phyloP scores from a whole-genome alignment of 2,329 filamentous ascomycete species.

The Byssothecium circinans region DNA sequence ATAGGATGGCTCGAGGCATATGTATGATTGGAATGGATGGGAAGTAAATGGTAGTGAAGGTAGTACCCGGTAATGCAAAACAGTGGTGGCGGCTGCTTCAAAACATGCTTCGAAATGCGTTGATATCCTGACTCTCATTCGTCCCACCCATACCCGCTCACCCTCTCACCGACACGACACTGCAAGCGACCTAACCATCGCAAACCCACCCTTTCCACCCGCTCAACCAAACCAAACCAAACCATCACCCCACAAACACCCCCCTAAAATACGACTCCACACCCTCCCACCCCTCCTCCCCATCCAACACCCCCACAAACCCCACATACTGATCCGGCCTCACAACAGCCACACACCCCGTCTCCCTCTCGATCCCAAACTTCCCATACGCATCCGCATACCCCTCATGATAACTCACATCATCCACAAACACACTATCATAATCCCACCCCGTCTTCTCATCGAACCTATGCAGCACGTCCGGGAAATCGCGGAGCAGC shows the following conservation, averaged over 20 bases:
- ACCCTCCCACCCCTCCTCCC: conserved; percentile 28
- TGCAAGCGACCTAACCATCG: too few relatives aligned
- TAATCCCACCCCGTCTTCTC: conserved; percentile 44
- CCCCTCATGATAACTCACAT: conserved; percentile 48
- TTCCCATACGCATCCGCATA: conserved; percentile 54
- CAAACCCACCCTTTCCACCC: background rate
- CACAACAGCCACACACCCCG: conserved; percentile 61
- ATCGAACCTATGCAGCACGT: conserved; percentile 49
- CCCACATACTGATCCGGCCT: conserved; percentile 70
- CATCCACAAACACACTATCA: conserved; percentile 52
- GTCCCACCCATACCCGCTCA: too few relatives aligned
- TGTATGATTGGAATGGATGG: too few relatives aligned
- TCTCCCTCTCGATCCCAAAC: conserved; percentile 59
- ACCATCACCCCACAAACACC: conserved; percentile 21
- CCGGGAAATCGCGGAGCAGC: conserved; percentile 46
- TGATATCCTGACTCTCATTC: too few relatives aligned
- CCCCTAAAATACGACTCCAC: conserved; percentile 38
- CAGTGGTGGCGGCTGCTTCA: too few relatives aligned
- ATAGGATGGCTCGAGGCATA: too few relatives aligned
- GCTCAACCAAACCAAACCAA: background rate
- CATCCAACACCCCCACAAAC: conserved; percentile 44
- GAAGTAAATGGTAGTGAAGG: too few relatives aligned
- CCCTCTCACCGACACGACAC: too few relatives aligned
- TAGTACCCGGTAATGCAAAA: too few relatives aligned
- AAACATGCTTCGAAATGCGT: too few relatives aligned